Percentiles rank a stretch among this genome's conserved stretches.
These are phyloP conservation scores for Shiraia bambusicola DNA, from an alignment of 2,329 filamentous ascomycete species.

Conservation along the genomic window DNA sequence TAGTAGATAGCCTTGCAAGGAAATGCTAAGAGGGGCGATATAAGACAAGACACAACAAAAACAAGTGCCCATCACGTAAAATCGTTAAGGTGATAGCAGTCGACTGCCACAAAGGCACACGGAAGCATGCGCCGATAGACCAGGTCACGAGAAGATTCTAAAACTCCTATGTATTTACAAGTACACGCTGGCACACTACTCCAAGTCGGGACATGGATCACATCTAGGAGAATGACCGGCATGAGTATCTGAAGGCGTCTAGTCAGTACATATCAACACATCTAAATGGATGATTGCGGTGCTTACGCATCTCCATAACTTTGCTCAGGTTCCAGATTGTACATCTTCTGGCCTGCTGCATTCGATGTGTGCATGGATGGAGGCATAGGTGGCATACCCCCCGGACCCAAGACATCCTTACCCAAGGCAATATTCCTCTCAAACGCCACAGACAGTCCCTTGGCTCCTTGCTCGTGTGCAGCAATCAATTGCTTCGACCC, in stretches of 20 bases:
- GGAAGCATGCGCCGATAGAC: not conserved
- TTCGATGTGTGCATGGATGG: constrained; percentile 61
- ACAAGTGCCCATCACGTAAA: constrained; percentile 2
- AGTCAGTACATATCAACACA: constrained; percentile 9
- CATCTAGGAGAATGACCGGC: constrained; percentile 46
- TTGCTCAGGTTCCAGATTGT: constrained; percentile 67
- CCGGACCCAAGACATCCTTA: constrained; percentile 66
- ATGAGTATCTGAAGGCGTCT: constrained; percentile 44
- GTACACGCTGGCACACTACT: constrained; percentile 18
- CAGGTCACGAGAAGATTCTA: constrained; percentile 17
- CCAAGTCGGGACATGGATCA: not conserved
- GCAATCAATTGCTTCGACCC: constrained; percentile 74
- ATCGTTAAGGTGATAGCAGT: too few species aligned
- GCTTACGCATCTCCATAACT: constrained; percentile 59
- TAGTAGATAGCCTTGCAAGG: not conserved
- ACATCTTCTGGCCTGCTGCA: constrained; percentile 65
- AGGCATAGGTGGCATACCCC: constrained; percentile 85
- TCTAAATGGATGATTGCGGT: not conserved
- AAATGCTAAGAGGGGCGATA: not conserved
- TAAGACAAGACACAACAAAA: not conserved
- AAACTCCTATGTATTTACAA: constrained; percentile 28
- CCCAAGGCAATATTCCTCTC: constrained; percentile 61
- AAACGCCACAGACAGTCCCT: constrained; percentile 70
- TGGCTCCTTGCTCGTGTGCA: constrained; percentile 72
- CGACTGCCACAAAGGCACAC: too few species aligned